Percentiles rank a stretch among this genome's conserved stretches.
phyloP scores from a whole-genome alignment of 441 rosid genomes.

The Kokia cookei region DNA sequence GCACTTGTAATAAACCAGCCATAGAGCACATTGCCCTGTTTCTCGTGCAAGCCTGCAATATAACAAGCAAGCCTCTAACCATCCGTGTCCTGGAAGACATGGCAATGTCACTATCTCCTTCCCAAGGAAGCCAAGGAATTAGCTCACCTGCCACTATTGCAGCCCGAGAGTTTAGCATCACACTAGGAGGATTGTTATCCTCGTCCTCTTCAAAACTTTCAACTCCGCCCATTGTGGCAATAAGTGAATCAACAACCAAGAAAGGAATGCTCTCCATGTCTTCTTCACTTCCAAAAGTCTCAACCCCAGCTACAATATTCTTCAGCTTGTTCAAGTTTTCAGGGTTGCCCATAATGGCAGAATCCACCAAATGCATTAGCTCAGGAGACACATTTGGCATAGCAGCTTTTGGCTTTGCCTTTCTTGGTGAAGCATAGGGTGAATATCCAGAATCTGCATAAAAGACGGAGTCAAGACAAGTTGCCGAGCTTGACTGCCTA shows the following conservation, averaged over 20 bases:
- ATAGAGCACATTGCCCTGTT: slow-evolving; percentile 96
- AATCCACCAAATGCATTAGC: slow-evolving; percentile 93
- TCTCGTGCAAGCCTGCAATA: slow-evolving; percentile 92
- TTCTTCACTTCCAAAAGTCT: slow-evolving; percentile 68
- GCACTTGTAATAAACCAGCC: slow-evolving; percentile 89
- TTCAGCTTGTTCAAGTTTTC: slow-evolving; percentile 82
- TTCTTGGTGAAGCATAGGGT: slow-evolving; percentile 60
- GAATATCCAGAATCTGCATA: slow-evolving; percentile 46
- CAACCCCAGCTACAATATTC: slow-evolving; percentile 76
- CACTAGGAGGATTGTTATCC: slow-evolving; percentile 97
- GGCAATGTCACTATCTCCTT: slow-evolving; percentile 53
- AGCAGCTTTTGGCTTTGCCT: slow-evolving; percentile 55
- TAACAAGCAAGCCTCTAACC: slow-evolving; percentile 91
- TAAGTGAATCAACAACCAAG: slow-evolving; percentile 89
- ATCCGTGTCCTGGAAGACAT: slow-evolving; percentile 96
- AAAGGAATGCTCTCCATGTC: slow-evolving; percentile 75
- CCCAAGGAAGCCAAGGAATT: slow-evolving; percentile 84
- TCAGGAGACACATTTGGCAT: slow-evolving; percentile 97
- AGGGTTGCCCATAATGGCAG: slow-evolving; percentile 97
- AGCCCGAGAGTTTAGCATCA: slow-evolving; percentile 96
- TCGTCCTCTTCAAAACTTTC: slow-evolving; percentile 98
- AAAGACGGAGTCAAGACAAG: slow-evolving; percentile 39
- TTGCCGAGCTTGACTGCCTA: slow-evolving; percentile 45
- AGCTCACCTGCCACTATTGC: slow-evolving; percentile 96
- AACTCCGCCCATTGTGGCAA: slow-evolving; percentile 99